Evolutionary conservation across 2,329 filamentous ascomycete species (phyloP), one percentile per base, ranked within the genome.

Genomic region (Seiridium unicorne): DNA sequence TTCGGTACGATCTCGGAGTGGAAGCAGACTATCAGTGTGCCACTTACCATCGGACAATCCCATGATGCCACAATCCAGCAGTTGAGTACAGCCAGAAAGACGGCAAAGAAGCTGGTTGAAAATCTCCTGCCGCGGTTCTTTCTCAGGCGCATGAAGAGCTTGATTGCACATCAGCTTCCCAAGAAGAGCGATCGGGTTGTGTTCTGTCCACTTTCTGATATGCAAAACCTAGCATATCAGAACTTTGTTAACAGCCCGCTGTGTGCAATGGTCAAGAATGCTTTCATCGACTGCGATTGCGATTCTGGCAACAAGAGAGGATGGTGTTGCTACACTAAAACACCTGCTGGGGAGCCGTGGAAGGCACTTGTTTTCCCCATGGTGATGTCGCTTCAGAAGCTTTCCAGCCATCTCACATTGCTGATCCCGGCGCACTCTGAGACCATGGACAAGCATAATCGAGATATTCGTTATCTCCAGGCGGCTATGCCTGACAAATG

Each of bases 141-240:
- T 67, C 81, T 97, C 2, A 89, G 95, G 1, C 88, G 95, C 2
- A 95, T 97, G 86, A 99, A 99, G 78, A 88, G 89, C 0, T 79
- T 98, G 13, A 97, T 99, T 62, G 92, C 93, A 0, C 81, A 97
- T 69, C 94, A 99, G 70, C 81, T 99, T 6, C 95, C 95, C 0
- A 96, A 93, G 76, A 99, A 99, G 81, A 93, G 86, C 40, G 95
- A 99, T 72, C 87, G 89, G 58, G 93, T 98, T 1, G 92, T 98
- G 4, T 99, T 99, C 71, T 99, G 95, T 67, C 93, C 93, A 1
- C 81, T 99, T 26, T 97, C 93, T 0, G 84, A 89, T 4, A 84
- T 88, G 0, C 95, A 99, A 73, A 84, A 85, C 10, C 84, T 89
- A 38, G 94, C 93, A 0, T 99, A 99, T 71, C 84, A 92, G 66